A percentile compares a stretch with the other conserved stretches of the same genome.
These are phyloP conservation scores for Cephaloascus albidus DNA, from an alignment of 805 yeast genomes.

Conservation along the genomic window DNA sequence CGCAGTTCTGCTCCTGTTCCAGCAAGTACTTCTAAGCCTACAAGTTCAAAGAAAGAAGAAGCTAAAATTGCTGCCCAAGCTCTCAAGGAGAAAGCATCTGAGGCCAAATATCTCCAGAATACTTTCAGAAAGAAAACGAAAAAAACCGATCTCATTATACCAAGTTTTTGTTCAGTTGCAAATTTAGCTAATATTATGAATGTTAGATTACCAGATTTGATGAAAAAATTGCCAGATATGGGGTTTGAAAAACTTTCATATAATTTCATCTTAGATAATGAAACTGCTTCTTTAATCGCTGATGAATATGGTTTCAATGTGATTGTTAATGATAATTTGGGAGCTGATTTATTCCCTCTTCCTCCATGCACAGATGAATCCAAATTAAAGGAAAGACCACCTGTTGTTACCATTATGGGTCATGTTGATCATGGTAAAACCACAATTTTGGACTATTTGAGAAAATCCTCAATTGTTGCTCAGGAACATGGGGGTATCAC, in stretches of 20 bases:
- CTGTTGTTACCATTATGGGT: slow-evolving; percentile 96
- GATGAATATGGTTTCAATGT: slow-evolving; percentile 79
- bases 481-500: slow-evolving; percentile 95
- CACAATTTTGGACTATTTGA: slow-evolving; percentile 76
- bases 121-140: background rate
- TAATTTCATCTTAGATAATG: slow-evolving; percentile 76
- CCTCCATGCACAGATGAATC: slow-evolving; percentile 39
- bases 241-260: slow-evolving; percentile 71
- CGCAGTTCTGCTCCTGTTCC: no score
- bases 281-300: slow-evolving; percentile 78
- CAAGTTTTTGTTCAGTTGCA: slow-evolving; percentile 71
- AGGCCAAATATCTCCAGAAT: no score
- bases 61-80: background rate
- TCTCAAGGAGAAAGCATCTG: background rate
- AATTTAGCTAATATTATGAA: slow-evolving; percentile 67
- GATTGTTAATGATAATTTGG: slow-evolving; percentile 41
- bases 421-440: slow-evolving; percentile 99
- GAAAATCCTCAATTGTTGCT: slow-evolving; percentile 77
- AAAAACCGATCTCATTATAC: slow-evolving; percentile 30
- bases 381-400: slow-evolving; percentile 62
- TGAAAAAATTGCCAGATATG: slow-evolving; percentile 46
- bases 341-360: slow-evolving; percentile 52
- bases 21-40: no score
- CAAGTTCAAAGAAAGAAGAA: no score
- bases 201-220: slow-evolving; percentile 52